Base-by-base conservation (phyloP, 805 yeast species). In the Ogataea corticis region DNA sequence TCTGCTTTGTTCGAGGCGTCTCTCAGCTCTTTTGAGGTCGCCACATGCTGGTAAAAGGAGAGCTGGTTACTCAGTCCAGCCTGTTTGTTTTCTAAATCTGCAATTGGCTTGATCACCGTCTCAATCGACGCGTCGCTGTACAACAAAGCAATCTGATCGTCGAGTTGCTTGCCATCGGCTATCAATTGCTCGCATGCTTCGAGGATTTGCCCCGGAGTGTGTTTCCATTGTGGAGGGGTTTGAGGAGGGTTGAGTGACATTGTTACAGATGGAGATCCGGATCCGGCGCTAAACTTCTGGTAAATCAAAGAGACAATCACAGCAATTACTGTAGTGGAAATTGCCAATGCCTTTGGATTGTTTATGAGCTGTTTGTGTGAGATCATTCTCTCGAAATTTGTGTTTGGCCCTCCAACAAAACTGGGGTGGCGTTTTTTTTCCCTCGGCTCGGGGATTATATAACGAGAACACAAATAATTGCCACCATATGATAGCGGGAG, bases 31-130 rank as follows among this genome's bases (percentile, higher is more conserved):
- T 82, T 78, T 51, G 76, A 72, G 16, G 80, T 57, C 3, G 91
- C 83, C 10, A 88, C 91, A 54, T 84, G 83, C 63, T 82, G 88
- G 57, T 80, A 83, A 59, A 88, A 87, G 15, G 83, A 70, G 54
- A 86, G 63, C 53, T 75, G 83, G 54, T 75, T 76, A 21, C 69
- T 68, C 6, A 72, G 41, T 4, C 73, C 73, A 9, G 70, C 64
- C 34, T 73, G 69, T 19, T 65, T 66, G 58, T 85, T 82, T 50
- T 79, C 81, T 42, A 72, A 63, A 30, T 70, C 62, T 18, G 82
- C 77, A 46, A 68, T 71, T 13, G 85, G 82, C 42, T 68, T 63
- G 45, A 87, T 72, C 11, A 81, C 77, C 42, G 69, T 72, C 2
- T 79, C 85, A 46, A 85, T 66, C 2, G 83, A 69, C 4, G 89